Evolutionary conservation across 2,329 filamentous ascomycete species (phyloP), one percentile per base, ranked within the genome.

Genomic region (Pestalotiopsis sp.): DNA sequence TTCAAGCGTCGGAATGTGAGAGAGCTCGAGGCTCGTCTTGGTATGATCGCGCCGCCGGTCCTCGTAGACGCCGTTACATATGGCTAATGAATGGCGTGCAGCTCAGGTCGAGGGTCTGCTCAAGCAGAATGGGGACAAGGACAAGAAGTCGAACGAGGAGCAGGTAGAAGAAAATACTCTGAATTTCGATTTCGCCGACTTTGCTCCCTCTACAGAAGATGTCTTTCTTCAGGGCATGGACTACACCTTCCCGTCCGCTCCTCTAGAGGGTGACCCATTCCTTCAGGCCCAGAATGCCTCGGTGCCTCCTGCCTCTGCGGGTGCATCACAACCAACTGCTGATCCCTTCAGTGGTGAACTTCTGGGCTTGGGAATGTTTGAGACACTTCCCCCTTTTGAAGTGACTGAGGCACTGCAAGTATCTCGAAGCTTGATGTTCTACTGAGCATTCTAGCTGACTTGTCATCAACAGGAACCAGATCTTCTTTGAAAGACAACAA

Each of bases 1-100:
- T 92, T 93, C 23, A 97, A 97, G 83, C 87, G 94, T 75, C 91
- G 93, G 73, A 97, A 97, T 80, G 95, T 97, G 70, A 96, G 93
- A 82, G 92, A 96, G 77, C 84, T 98, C 68, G 95, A 98, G 80
- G 93, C 93, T 72, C 89, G 95, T 76, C 83, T 98, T 77, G 92
- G 93, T 96, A 89, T 52, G 45, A 52, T 20, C 6, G 45, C 7
- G 45, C 7, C 45, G 45, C 45, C 20, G 6, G n/a, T n/a, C 20
- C 20, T 59, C 12, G 57, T 59, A 27, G 57, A 36, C 23, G 57
- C 27, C 23, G 23, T 59, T 6, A 52, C 20, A 20, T 52, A 23
- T 31, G n/a, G 40, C 25, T 23, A 36, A 27, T 66, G 13, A 66
- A 68, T 61, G 68, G 71, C 64, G 73, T 73, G 72, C 73, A 94